Evolutionary conservation across 1,284 basidiomycete species (phyloP).

Genomic region (Irpex sp.): DNA sequence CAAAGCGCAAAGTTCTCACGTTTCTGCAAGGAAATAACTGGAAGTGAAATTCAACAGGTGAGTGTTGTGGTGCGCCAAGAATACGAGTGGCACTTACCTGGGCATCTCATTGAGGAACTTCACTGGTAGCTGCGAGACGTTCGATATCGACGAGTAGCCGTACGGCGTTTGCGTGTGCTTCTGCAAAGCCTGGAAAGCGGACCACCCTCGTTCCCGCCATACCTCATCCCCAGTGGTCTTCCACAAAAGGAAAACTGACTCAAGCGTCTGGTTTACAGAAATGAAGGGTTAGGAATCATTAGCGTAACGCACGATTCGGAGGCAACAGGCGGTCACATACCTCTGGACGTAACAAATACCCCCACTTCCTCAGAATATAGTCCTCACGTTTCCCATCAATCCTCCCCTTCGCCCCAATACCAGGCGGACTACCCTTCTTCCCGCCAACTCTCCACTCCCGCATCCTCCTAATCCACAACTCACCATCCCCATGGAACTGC

Average conservation of each 20-base stretch:
- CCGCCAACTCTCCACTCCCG: constrained; percentile 45
- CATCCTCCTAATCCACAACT: constrained; percentile 50
- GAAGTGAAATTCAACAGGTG: not conserved
- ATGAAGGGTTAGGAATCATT: too few species aligned
- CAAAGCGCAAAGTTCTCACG: constrained; percentile 20
- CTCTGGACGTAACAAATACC: constrained; percentile 64
- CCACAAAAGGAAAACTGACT: constrained; percentile 69
- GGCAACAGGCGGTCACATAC: constrained; percentile 39
- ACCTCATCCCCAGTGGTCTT: constrained; percentile 57
- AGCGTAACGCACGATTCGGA: too few species aligned
- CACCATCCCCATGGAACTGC: constrained; percentile 15
- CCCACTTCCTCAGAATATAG: constrained; percentile 34
- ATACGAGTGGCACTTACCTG: constrained; percentile 39
- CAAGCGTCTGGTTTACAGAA: constrained; percentile 69
- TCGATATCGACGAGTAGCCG: constrained; percentile 56
- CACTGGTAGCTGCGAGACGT: constrained; percentile 37
- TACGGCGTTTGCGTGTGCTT: constrained; percentile 45
- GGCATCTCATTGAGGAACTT: constrained; percentile 55
- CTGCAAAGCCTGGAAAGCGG: constrained; percentile 69
- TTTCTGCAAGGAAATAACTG: constrained; percentile 72
- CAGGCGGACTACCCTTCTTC: constrained; percentile 43
- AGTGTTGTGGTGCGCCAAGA: not conserved
- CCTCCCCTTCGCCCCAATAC: constrained; percentile 40
- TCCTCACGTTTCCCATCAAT: constrained; percentile 25
- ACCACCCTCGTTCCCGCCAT: constrained; percentile 77